These are phyloP conservation scores for Cercospora sp. DNA, from an alignment of 2,329 filamentous ascomycete species.

Conservation along the genomic window DNA sequence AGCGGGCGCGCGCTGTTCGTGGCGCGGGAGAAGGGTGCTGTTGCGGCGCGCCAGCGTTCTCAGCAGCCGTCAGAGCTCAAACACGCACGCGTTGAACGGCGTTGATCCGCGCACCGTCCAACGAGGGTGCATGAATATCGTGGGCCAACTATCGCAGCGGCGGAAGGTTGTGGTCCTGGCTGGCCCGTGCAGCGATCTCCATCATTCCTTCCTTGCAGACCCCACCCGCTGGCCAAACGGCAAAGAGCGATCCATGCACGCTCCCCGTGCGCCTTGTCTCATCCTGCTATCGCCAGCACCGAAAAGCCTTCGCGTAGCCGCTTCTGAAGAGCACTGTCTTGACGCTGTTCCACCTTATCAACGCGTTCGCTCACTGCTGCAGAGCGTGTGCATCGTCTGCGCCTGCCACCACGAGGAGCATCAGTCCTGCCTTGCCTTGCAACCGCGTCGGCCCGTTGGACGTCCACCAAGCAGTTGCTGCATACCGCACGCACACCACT, in stretches of 20 bases:
- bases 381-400: background rate
- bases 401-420: background rate
- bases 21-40: background rate
- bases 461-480: background rate
- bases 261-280: conserved; percentile 10
- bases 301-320: conserved; percentile 12
- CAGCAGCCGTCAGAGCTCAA: background rate
- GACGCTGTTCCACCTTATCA: background rate
- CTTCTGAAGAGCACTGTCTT: background rate
- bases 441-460: conserved; percentile 8
- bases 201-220: conserved; percentile 7
- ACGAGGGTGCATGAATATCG: conserved; percentile 5
- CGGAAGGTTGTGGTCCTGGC: background rate
- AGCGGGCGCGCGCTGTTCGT: background rate
- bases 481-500: background rate
- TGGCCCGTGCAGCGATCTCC: conserved; percentile 1
- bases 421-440: conserved; percentile 4
- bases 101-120: background rate
- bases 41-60: background rate
- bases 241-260: conserved; percentile 7
- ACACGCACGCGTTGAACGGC: conserved; percentile 8
- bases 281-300: conserved; percentile 1
- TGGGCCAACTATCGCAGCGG: conserved; percentile 1
- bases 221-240: background rate
- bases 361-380: conserved; percentile 1